Evolutionary conservation across 1,284 basidiomycete species (phyloP).

Genomic region (Mixia osmundae): DNA sequence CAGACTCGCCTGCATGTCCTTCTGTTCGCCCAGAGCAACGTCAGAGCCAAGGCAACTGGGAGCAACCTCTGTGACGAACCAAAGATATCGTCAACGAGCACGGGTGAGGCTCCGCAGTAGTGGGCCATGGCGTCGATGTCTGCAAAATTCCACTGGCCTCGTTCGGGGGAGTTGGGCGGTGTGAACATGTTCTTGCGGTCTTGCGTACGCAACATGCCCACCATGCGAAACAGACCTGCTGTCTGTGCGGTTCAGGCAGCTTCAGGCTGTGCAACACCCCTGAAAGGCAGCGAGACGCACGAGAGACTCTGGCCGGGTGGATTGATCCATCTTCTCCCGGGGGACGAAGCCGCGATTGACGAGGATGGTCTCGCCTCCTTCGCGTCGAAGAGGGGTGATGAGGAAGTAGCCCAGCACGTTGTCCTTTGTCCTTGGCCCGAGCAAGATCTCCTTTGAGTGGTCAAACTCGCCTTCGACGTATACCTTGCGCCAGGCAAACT

Average conservation of each 20-base stretch:
- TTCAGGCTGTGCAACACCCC: background rate
- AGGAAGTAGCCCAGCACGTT: slow-evolving; percentile 70
- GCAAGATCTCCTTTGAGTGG: slow-evolving; percentile 46
- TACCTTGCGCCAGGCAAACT: slow-evolving; percentile 70
- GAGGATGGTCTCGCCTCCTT: slow-evolving; percentile 35
- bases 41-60: slow-evolving; percentile 3
- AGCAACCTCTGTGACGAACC: slow-evolving; percentile 28
- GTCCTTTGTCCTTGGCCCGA: slow-evolving; percentile 67
- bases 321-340: slow-evolving; percentile 25
- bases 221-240: slow-evolving; percentile 11
- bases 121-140: slow-evolving; percentile 62
- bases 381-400: slow-evolving; percentile 54
- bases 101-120: slow-evolving; percentile 42
- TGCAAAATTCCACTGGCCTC: slow-evolving; percentile 76
- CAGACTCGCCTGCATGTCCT: slow-evolving; percentile 48
- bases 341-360: slow-evolving; percentile 81
- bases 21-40: slow-evolving; percentile 30
- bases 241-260: slow-evolving; percentile 6
- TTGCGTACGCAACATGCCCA: slow-evolving; percentile 46
- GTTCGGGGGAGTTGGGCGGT: slow-evolving; percentile 59
- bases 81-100: slow-evolving; percentile 65
- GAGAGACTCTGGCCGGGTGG: slow-evolving; percentile 14
- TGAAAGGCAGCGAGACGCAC: slow-evolving; percentile 9
- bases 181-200: slow-evolving; percentile 43
- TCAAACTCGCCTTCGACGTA: slow-evolving; percentile 52